These are phyloP conservation scores for Xylaria sp. DNA, from an alignment of 495 filamentous ascomycete species.

Conservation along the genomic window DNA sequence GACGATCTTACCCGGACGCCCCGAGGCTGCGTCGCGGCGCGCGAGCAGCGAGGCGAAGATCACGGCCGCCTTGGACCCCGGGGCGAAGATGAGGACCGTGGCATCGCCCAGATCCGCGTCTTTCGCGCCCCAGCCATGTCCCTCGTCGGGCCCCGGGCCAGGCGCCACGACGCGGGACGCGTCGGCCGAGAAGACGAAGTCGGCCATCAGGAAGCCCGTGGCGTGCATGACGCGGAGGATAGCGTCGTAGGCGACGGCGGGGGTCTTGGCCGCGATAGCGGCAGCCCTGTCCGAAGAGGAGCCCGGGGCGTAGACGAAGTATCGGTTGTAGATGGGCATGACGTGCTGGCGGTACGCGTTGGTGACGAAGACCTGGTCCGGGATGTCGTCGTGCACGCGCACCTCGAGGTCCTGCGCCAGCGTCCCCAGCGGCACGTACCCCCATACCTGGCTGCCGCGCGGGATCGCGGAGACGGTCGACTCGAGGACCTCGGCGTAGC, in stretches of 20 bases:
- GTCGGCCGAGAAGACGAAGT: constrained; percentile 53
- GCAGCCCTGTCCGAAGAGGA: constrained; percentile 13
- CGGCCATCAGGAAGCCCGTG: constrained; percentile 56
- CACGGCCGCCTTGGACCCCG: constrained; percentile 59
- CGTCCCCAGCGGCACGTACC: constrained; percentile 52
- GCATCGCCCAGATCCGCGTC: constrained; percentile 56
- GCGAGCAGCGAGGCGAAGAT: constrained; percentile 48
- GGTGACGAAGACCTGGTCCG: constrained; percentile 45
- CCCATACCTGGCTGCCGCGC: constrained; percentile 44
- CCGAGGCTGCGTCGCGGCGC: constrained; percentile 29
- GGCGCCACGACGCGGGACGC: constrained; percentile 47
- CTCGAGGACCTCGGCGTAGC: constrained; percentile 59
- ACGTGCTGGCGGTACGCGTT: constrained; percentile 52
- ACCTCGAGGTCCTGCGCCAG: constrained; percentile 43
- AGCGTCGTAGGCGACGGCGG: constrained; percentile 49
- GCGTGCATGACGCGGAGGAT: constrained; percentile 52
- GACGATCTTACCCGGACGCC: constrained; percentile 42
- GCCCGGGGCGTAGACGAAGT: constrained; percentile 42
- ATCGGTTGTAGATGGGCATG: constrained; percentile 62
- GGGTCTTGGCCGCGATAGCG: constrained; percentile 30
- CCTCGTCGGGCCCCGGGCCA: constrained; percentile 37
- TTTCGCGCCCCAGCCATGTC: neutral
- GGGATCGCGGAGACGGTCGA: constrained; percentile 47
- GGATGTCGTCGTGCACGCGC: constrained; percentile 42
- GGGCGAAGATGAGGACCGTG: constrained; percentile 50